Conservation (phyloP, 1,284 basidiomycete genomes). For the Coriolopsis trogii region DNA sequence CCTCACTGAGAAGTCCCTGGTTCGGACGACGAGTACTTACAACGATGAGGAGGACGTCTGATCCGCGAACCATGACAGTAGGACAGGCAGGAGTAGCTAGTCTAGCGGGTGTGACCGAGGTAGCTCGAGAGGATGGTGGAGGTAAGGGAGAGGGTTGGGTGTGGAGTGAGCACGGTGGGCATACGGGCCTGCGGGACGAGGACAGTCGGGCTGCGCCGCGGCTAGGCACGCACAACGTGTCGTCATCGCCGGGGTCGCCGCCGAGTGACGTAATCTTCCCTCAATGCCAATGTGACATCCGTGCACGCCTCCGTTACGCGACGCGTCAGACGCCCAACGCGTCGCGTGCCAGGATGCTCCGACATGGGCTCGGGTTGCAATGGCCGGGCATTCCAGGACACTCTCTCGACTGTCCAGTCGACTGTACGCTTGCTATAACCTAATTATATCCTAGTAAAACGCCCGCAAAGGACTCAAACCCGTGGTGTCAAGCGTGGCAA, state of each 20-base stretch:
- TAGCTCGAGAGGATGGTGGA: background rate
- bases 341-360: too few species aligned
- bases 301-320: slow-evolving; percentile 1
- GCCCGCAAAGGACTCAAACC: too few species aligned
- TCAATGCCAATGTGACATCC: background rate
- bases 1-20: background rate
- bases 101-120: background rate
- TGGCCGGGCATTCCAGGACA: too few species aligned
- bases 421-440: too few species aligned
- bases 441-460: too few species aligned
- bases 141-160: background rate
- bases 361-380: too few species aligned
- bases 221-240: background rate
- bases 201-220: background rate
- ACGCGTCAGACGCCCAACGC: slow-evolving; percentile 15
- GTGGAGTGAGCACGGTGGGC: too few species aligned
- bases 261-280: background rate
- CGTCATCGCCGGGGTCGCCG: background rate
- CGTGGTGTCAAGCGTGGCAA: too few species aligned
- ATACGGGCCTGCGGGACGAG: too few species aligned
- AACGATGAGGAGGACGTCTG: slow-evolving; percentile 34
- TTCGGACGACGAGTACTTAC: slow-evolving; percentile 23
- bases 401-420: too few species aligned
- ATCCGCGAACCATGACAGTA: slow-evolving; percentile 22
- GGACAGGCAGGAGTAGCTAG: background rate